Conservation (phyloP, 192 early-diverging fungal species). For the Chytriomyces confervae region DNA sequence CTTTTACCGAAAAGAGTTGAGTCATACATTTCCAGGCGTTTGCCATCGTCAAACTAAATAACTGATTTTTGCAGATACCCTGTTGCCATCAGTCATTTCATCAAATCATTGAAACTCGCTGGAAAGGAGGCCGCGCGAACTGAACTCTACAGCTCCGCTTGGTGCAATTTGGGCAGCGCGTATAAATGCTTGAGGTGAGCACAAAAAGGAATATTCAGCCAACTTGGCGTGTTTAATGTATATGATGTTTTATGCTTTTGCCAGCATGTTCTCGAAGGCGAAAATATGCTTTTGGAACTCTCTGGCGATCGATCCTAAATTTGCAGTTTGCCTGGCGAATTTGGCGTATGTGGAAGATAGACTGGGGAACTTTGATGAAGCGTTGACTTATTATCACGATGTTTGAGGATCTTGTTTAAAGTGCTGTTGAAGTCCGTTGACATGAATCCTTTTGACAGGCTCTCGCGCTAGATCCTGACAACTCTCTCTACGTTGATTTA, state of each 20-base stretch:
- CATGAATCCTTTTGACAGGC: background rate
- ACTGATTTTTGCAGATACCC: conserved; percentile 49
- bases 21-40: background rate
- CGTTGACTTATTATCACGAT: conserved; percentile 63
- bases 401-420: conserved; percentile 1
- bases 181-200: conserved; percentile 66
- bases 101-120: conserved; percentile 58
- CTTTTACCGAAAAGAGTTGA: conserved; percentile 57
- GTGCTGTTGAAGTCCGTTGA: background rate
- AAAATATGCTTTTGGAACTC: conserved; percentile 57
- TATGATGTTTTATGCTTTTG: background rate
- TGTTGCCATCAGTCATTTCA: conserved; percentile 59
- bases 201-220: background rate
- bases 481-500: background rate
- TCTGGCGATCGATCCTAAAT: conserved; percentile 43
- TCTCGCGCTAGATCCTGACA: conserved; percentile 1
- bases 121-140: conserved; percentile 45
- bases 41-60: background rate
- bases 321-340: conserved; percentile 52
- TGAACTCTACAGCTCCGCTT: conserved; percentile 64
- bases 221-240: background rate
- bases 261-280: conserved; percentile 17
- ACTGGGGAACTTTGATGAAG: conserved; percentile 53
- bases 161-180: conserved; percentile 73
- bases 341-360: conserved; percentile 68